phyloP scores from a whole-genome alignment of 140 eudicot species.

The Senecio squalidus region DNA sequence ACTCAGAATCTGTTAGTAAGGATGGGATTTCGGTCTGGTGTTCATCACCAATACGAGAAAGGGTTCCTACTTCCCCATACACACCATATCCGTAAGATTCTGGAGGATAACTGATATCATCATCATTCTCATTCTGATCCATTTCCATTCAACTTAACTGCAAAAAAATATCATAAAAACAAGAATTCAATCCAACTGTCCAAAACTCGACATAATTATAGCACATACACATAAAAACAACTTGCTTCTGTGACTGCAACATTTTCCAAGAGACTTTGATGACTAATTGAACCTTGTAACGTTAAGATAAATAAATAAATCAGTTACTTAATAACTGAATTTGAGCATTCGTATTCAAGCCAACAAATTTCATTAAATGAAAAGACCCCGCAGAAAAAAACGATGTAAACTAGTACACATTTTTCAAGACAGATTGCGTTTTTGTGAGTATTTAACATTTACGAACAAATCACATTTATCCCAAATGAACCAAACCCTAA shows the following conservation, averaged over 20 bases:
- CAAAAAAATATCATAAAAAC: conserved; percentile 12
- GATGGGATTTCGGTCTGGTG: conserved; percentile 52
- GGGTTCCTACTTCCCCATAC: conserved; percentile 27
- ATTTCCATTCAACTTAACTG: conserved; percentile 38
- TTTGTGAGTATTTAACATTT: too few relatives aligned
- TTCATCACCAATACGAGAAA: conserved; percentile 51
- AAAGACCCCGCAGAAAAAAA: too few relatives aligned
- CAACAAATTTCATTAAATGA: too few relatives aligned
- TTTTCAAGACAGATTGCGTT: too few relatives aligned
- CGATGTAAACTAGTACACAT: too few relatives aligned
- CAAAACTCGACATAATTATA: background rate
- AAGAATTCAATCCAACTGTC: background rate
- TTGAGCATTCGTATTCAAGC: too few relatives aligned
- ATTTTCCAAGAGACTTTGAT: background rate
- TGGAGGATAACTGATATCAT: conserved; percentile 19
- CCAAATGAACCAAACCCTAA: background rate
- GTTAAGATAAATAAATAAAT: too few relatives aligned
- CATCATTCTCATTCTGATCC: conserved; percentile 39
- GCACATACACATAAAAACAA: background rate
- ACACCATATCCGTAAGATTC: conserved; percentile 28
- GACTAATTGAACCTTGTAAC: background rate
- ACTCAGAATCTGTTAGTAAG: conserved; percentile 17
- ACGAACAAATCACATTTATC: conserved; percentile 24
- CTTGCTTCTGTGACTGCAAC: background rate
- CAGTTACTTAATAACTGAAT: too few relatives aligned